Conservation (phyloP, 2,329 filamentous ascomycete species). For the Epichloe bromicola region DNA sequence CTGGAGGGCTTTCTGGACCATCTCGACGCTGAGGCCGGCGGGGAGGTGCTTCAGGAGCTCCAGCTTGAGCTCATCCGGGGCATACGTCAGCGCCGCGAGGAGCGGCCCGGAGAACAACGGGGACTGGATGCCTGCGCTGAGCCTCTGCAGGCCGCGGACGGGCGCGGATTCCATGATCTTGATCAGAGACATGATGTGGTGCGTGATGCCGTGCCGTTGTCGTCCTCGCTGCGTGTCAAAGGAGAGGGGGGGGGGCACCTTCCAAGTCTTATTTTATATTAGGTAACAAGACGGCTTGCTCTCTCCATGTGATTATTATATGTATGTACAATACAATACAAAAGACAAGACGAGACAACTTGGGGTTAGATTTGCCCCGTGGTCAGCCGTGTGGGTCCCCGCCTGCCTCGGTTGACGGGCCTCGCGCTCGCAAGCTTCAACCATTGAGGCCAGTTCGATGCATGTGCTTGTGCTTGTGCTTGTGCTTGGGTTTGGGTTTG, state of each 20-base stretch:
- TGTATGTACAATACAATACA: neutral
- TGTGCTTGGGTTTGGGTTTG: neutral
- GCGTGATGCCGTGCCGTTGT: neutral
- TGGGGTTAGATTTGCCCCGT: neutral
- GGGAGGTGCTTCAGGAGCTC: slow-evolving; percentile 3
- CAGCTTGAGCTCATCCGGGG: slow-evolving; percentile 4
- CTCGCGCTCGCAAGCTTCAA: neutral
- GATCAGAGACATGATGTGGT: slow-evolving; percentile 5
- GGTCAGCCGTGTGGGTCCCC: neutral
- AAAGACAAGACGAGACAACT: neutral
- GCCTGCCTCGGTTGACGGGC: neutral
- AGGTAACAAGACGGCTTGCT: neutral
- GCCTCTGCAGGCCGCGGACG: slow-evolving; percentile 4
- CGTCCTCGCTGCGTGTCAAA: too few species aligned
- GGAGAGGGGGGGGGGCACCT: too few species aligned
- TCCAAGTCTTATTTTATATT: too few species aligned
- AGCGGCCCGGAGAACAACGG: slow-evolving; percentile 9
- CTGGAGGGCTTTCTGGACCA: slow-evolving; percentile 4
- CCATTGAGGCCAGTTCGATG: neutral
- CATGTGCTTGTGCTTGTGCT: neutral
- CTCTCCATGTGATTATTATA: too few species aligned
- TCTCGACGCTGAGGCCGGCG: slow-evolving; percentile 1
- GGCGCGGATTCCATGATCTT: slow-evolving; percentile 8
- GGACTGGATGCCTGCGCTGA: slow-evolving; percentile 4
- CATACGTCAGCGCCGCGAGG: slow-evolving; percentile 6